Conservation (phyloP, 202 grass and related monocot genomes). For the Elaeis oleifera region DNA sequence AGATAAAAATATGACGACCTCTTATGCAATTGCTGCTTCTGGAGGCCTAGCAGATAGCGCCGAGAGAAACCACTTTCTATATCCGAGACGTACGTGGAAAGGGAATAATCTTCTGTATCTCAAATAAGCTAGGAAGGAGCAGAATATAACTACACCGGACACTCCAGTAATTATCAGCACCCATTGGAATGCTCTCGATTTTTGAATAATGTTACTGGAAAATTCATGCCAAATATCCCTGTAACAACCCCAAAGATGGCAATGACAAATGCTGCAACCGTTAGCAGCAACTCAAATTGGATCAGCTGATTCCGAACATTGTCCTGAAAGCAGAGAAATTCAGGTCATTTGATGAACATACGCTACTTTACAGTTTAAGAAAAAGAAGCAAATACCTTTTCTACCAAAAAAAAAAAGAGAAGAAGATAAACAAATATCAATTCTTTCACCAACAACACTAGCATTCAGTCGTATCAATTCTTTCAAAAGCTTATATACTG, state of each 20-base stretch:
- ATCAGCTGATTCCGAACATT: slow-evolving; percentile 95
- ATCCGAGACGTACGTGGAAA: slow-evolving; percentile 25
- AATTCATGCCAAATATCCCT: slow-evolving; percentile 94
- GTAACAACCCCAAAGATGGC: slow-evolving; percentile 75
- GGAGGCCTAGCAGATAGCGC: no score
- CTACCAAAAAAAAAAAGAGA: no score
- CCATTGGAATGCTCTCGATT: slow-evolving; percentile 60
- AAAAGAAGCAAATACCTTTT: no score
- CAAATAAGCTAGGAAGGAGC: slow-evolving; percentile 62
- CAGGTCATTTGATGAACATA: not conserved
- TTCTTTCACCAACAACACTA: no score
- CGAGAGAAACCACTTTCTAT: no score
- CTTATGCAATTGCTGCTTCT: no score
- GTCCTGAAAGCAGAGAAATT: slow-evolving; percentile 38
- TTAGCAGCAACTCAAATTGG: slow-evolving; percentile 82
- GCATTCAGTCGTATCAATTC: no score
- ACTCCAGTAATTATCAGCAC: slow-evolving; percentile 45
- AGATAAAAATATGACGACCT: no score
- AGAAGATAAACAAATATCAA: no score
- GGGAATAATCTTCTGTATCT: slow-evolving; percentile 64
- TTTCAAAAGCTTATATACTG: no score
- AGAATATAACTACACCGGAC: slow-evolving; percentile 42
- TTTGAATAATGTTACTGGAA: slow-evolving; percentile 37
- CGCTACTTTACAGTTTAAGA: no score
- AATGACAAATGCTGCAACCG: slow-evolving; percentile 80